Conservation (phyloP, 139 green algal species). For the Picocystis salinarum region DNA sequence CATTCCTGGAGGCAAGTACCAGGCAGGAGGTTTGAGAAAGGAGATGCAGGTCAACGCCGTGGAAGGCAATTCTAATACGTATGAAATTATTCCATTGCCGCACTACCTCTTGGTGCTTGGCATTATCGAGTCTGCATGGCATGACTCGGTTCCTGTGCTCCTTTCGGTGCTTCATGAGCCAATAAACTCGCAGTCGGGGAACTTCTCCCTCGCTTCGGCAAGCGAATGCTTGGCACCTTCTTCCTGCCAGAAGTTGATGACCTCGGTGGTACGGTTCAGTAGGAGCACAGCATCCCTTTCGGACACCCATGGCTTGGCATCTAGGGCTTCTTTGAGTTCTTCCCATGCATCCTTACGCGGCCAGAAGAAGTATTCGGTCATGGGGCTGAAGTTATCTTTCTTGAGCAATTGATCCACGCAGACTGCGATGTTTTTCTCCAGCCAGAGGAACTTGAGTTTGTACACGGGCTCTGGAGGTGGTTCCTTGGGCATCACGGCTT, state of each 20-base stretch:
- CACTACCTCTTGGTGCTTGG: no score
- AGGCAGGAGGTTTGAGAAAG: no score
- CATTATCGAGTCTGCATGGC: no score
- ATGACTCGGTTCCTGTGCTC: no score
- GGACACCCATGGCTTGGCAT: constrained; percentile 50
- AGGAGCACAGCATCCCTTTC: constrained; percentile 16
- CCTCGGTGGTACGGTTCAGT: constrained; percentile 23
- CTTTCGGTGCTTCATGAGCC: no score
- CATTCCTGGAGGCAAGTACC: no score
- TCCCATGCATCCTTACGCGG: constrained; percentile 80
- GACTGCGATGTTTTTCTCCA: constrained; percentile 66
- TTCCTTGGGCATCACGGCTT: no score
- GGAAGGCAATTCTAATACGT: no score
- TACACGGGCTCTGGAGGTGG: no score
- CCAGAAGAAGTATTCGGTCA: constrained; percentile 88
- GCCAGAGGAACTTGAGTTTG: constrained; percentile 63
- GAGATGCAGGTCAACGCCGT: no score
- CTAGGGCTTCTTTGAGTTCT: constrained; percentile 52
- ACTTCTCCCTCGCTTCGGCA: constrained; percentile 38
- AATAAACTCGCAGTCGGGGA: constrained; percentile 51
- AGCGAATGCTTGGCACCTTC: constrained; percentile 35
- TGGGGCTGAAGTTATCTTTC: constrained; percentile 36
- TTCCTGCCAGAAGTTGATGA: constrained; percentile 86
- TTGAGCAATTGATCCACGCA: constrained; percentile 56
- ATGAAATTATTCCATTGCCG: no score